Base-by-base conservation (phyloP, 2,329 filamentous ascomycete species). In the Alternaria novae-zelandiae region DNA sequence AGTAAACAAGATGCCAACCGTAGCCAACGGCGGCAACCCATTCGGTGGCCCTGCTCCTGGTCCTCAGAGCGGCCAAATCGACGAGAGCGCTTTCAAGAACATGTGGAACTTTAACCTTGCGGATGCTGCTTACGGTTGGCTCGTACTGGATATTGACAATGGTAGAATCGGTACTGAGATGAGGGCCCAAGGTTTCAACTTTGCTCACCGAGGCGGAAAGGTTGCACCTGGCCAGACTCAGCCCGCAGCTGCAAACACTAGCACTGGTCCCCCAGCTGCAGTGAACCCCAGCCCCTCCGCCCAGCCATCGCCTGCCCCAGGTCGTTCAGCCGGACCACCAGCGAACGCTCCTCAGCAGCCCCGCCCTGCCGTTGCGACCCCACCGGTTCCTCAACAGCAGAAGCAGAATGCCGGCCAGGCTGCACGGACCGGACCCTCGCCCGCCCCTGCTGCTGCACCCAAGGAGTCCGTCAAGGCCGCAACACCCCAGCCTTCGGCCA, bases 101-200 rank as follows among this genome's bases (percentile, higher is more conserved):
- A 98, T 98, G 96, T 99, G 96, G 96, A 99, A 99, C 82, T 99
- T 99, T 83, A 98, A 98, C 81, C 83, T 99, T 70, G 96, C 96
- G 28, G 96, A 99, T 83, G 96, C 96, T 59, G 95, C 96, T 20
- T 99, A 98, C 79, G 96, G 96, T 65, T 99, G 94, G 86, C 86
- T 99, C 55, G 94, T 98, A 15, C 83, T 99, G 61, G 96, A 99
- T 79, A 91, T 99, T 64, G 96, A 99, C 78, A 92, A 94, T 76
- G 96, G 96, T 55, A 90, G 96, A 46, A 98, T 99, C 72, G 96
- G 94, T 50, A 99, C 96, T 0, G 96, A 99, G 83, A 99, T 99
- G 96, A 90, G 94, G 67, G 96, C 96, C 21, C 96, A 99, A 78
- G 96, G 96, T 45, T 99, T 99, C 87, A 99, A 99, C 86, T 99